Evolutionary conservation across 495 filamentous ascomycete genomes (phyloP).

Genomic region (Podospora pseudoanserina): DNA sequence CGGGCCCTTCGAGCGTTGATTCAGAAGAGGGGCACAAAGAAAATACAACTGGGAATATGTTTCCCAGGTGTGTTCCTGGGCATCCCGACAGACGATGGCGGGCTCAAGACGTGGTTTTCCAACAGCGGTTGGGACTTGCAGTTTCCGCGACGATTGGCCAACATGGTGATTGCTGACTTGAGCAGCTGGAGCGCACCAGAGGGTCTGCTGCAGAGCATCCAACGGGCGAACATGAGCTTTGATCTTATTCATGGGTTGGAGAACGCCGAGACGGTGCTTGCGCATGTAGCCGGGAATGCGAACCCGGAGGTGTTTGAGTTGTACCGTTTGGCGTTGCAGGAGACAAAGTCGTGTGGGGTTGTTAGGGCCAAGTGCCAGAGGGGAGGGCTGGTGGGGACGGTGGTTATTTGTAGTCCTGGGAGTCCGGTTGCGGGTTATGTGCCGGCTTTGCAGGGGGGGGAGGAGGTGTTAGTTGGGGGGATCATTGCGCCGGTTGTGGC

Average conservation of each 20-base stretch:
- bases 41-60: conserved; percentile 73
- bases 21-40: conserved; percentile 61
- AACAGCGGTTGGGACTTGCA: conserved; percentile 48
- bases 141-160: conserved; percentile 54
- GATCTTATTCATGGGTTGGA: conserved; percentile 80
- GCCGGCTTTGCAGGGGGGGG: conserved; percentile 54
- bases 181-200: conserved; percentile 71
- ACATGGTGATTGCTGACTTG: conserved; percentile 61
- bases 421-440: conserved; percentile 66
- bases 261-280: conserved; percentile 68
- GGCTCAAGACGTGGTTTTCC: conserved; percentile 54
- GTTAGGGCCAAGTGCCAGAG: conserved; percentile 71
- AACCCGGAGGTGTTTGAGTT: conserved; percentile 80
- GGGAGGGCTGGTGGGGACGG: conserved; percentile 71
- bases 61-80: conserved; percentile 78
- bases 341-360: conserved; percentile 69
- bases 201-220: conserved; percentile 64
- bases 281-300: conserved; percentile 70
- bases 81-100: conserved; percentile 58
- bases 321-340: conserved; percentile 72
- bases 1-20: conserved; percentile 68
- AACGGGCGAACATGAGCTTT: conserved; percentile 63
- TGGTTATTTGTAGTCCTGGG: conserved; percentile 72
- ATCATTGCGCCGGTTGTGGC: conserved; percentile 74
- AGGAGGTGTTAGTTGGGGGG: conserved; percentile 64